Evolutionary conservation across 345 rosid species (phyloP), one percentile per base, ranked within the genome.

Genomic region (Geranium rotundifolium): DNA sequence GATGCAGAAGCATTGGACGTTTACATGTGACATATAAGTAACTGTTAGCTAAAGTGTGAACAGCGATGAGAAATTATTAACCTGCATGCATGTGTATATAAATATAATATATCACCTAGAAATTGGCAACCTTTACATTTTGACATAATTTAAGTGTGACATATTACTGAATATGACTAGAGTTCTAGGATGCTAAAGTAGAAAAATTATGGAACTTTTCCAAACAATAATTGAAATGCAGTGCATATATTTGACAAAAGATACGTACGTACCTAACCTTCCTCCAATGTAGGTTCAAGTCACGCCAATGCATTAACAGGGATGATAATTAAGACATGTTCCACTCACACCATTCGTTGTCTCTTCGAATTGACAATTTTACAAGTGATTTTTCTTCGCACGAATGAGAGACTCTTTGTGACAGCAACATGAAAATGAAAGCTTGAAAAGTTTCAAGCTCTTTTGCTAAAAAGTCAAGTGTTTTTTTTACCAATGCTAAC

Each of bases 201-300:
- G 56, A 34, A 12, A 31, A 54, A 58, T 1, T 13, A 12, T 4
- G 23, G 4, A 14, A 7, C 27, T 23, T 34, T 18, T 64, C 68
- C 59, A 60, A 12, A 58, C 29, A 31, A 58, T 54, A 34, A 52
- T 54, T 60, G 65, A 56, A 29, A 19, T 0, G 13, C 23, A 37
- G 54, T 41, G 54, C 55, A 61, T 9, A 17, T 13, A n/a, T 59
- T 65, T 65, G 74, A 61, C 69, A 30, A 41, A 30, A 59, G 30
- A 13, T 4, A 41, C 6, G 52, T 46, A 46, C 16, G 3, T 19
- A 65, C 62, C 65, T 55, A 70, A 70, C 29, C 19, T 59, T 41
- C 30, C 18, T 7, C 9, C 30, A 5, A 27, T 17, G 39, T 17
- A 19, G 60, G 57, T 39, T 60, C 30, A 16, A 9, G 17, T 13